Base-by-base conservation (phyloP, 2,329 filamentous ascomycete species). In the Metarhizium rileyi region DNA sequence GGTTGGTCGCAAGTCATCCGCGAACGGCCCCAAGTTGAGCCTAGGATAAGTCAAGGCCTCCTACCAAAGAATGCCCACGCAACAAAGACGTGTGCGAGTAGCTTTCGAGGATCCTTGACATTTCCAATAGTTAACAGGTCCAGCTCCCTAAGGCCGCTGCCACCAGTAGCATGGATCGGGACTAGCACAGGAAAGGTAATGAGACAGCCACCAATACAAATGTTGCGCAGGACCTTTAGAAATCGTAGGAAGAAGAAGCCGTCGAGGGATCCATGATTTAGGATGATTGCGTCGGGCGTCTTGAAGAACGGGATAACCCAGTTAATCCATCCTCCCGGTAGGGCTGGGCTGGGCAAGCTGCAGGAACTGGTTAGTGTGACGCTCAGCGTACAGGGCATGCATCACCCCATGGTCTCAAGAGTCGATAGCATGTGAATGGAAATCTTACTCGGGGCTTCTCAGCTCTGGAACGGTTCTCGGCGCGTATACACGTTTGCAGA, bases 251-350 rank as follows among this genome's bases (percentile, higher is more conserved):
- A 89, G 47, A 97, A 81, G 66, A 91, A 97, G 28, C 86, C 87
- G 64, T 98, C 91, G 54, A 98, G 79, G 0, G 90, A 94, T 64
- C 91, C 88, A 70, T 95, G 89, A 61, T 93, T 87, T 22, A 97
- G 79, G 25, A 90, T 81, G 61, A 87, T 89, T 38, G 83, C 82
- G 63, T 97, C 90, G 3, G 78, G 77, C 41, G 79, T 76, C 57
- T 76, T 77, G 70, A 80, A 84, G 68, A 88, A 86, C 12, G 76
- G 71, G 9, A 68, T 68, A 51, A 89, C 66, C 86, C 86, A 90
- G 57, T 84, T 79, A 58, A 86, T 70, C 43, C 81, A 63, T 48
- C 84, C 83, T 25, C 63, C 72, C 3, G 83, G 80, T 0, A 84
- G 71, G 2, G 70, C 61, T 22, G 80, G 80, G 12, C 77, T 78